A percentile compares a stretch with the other conserved stretches of the same genome.
phyloP scores from a whole-genome alignment of 106 monocot genomes.

The Allium sativum region DNA sequence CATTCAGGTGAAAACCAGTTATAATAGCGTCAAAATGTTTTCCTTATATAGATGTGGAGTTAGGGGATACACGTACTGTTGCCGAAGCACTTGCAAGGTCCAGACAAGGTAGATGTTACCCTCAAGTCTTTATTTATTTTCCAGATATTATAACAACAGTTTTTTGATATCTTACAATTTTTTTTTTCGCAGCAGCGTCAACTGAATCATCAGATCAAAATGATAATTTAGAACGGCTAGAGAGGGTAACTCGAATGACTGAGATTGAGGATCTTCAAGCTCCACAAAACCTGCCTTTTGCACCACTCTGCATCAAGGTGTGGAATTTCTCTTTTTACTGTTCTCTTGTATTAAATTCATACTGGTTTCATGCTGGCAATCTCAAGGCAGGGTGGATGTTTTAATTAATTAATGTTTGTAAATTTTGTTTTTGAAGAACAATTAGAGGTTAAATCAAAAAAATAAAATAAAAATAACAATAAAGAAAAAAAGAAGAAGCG shows the following conservation, averaged over 20 bases:
- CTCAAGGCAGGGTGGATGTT: too few species aligned
- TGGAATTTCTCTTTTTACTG: background rate
- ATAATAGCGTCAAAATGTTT: too few species aligned
- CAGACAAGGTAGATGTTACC: constrained; percentile 54
- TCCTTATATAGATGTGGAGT: constrained; percentile 37
- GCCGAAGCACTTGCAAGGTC: constrained; percentile 95
- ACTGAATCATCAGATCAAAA: constrained; percentile 44
- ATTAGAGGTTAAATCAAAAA: too few species aligned
- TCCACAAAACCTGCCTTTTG: constrained; percentile 52
- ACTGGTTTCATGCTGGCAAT: too few species aligned
- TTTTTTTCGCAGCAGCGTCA: constrained; percentile 24
- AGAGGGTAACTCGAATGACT: constrained; percentile 62
- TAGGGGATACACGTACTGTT: constrained; percentile 71
- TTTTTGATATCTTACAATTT: too few species aligned
- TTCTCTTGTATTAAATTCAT: background rate
- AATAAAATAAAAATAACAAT: too few species aligned
- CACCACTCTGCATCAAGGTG: constrained; percentile 86
- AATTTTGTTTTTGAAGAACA: too few species aligned
- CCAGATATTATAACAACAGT: too few species aligned
- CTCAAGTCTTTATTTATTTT: too few species aligned
- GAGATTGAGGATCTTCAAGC: constrained; percentile 93
- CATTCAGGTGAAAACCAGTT: too few species aligned
- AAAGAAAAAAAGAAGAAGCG: too few species aligned
- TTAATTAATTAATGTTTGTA: too few species aligned
- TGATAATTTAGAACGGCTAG: constrained; percentile 42